Evolutionary conservation across 2,329 filamentous ascomycete genomes (phyloP), one percentile per base, ranked within the genome.

Genomic region (Penicillium sp.): DNA sequence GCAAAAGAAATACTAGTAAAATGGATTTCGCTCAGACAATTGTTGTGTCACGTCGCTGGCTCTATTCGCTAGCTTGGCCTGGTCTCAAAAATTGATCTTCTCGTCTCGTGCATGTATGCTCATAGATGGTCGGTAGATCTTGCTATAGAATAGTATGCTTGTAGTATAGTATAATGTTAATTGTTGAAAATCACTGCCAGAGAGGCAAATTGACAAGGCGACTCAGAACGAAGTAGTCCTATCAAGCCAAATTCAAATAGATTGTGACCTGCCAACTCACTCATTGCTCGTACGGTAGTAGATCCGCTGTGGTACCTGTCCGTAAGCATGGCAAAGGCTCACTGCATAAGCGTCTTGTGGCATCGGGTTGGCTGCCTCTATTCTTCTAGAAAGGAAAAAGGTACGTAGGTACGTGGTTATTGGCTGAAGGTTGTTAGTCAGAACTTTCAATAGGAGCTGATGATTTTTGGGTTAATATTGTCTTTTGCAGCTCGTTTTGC

Each of bases 281-380:
- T 46, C 51, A 53, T 28, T 52, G 40, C 40, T 14, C 26, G 40
- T 38, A n/a, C n/a, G n/a, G n/a, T n/a, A n/a, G 14, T 28, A 45
- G 49, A 43, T 52, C 49, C 49, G 38, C 49, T 43, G 38, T 43
- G 38, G 38, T 52, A 52, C 50, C 26, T 46, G 40, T 45, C 20
- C 40, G n/a, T 18, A 40, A 40, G 35, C 51, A 53, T 53, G 51
- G 51, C 51, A 30, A 45, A 53, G 48, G 42, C 51, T n/a, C 33
- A 33, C 20, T 47, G 51, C 51, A 53, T 47, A 47, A 53, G 51
- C 28, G 51, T 47, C 20, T 28, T 53, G 26, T 47, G 51, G 40
- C 40, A 43, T 23, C 40, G 18, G 20, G 51, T 53, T 53, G 42
- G 51, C 35, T 45, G 50, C 42, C 51, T n/a, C n/a, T n/a, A n/a